Percentiles rank a stretch among this genome's conserved stretches.
phyloP scores from a whole-genome alignment of 2,329 filamentous ascomycete genomes.

The Trichoderma sp. region DNA sequence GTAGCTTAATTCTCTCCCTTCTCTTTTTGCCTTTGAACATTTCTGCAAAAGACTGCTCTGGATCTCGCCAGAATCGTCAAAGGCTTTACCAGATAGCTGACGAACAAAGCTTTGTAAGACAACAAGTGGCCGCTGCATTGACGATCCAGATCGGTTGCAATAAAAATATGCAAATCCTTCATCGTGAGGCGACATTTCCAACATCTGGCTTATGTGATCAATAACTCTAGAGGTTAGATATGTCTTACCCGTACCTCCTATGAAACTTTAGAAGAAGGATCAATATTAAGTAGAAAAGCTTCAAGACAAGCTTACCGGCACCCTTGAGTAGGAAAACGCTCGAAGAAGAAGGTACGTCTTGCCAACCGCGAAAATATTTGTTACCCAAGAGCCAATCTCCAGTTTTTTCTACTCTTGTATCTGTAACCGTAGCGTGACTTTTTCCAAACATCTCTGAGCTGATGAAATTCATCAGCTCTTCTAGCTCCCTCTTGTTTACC shows the following conservation, averaged over 20 bases:
- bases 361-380: not conserved
- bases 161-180: not conserved
- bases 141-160: not conserved
- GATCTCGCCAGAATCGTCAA: not conserved
- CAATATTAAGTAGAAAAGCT: too few relatives aligned
- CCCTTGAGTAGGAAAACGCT: not conserved
- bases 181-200: not conserved
- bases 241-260: not conserved
- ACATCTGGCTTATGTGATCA: not conserved
- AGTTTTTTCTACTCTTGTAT: not conserved
- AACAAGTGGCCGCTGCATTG: not conserved
- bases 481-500: not conserved
- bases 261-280: too few relatives aligned
- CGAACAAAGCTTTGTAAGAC: not conserved
- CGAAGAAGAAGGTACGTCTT: not conserved
- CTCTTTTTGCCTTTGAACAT: not conserved
- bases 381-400: slow-evolving; percentile 3
- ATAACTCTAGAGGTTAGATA: not conserved
- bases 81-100: not conserved
- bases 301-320: not conserved
- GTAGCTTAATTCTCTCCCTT: not conserved
- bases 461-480: not conserved
- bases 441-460: slow-evolving; percentile 12
- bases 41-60: not conserved
- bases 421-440: not conserved